Percentiles rank a stretch among this genome's conserved stretches.
These are phyloP conservation scores for Mycena chlorophos DNA, from an alignment of 768 basidiomycete genomes.

Conservation along the genomic window DNA sequence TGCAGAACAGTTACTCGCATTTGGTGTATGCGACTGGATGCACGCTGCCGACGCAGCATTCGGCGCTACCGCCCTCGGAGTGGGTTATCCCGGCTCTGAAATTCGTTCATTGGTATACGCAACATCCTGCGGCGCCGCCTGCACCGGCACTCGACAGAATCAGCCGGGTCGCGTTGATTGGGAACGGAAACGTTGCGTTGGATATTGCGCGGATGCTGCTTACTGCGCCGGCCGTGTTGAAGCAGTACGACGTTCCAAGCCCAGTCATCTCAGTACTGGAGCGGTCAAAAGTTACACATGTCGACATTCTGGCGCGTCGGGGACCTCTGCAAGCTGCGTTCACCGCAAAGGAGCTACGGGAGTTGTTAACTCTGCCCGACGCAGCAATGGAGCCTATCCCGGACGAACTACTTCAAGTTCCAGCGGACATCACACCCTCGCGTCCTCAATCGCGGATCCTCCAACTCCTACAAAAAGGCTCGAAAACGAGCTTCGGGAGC, in stretches of 20 bases:
- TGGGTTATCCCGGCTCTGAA: constrained; percentile 73
- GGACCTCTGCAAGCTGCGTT: constrained; percentile 90
- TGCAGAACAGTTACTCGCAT: constrained; percentile 79
- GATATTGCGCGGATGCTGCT: constrained; percentile 91
- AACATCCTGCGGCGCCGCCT: constrained; percentile 69
- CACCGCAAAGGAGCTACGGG: constrained; percentile 90
- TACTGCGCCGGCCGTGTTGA: constrained; percentile 60
- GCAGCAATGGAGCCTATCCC: constrained; percentile 68
- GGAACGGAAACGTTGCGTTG: constrained; percentile 93
- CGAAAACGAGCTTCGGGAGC: constrained; percentile 47
- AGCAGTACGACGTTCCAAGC: constrained; percentile 75
- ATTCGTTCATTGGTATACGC: constrained; percentile 96
- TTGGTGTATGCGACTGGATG: constrained; percentile 88
- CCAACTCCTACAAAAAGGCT: constrained; percentile 66
- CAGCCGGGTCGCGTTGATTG: constrained; percentile 79
- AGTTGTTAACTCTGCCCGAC: constrained; percentile 68
- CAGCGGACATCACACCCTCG: constrained; percentile 40
- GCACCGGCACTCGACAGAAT: constrained; percentile 66
- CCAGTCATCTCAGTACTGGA: constrained; percentile 68
- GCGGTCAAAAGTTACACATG: constrained; percentile 63
- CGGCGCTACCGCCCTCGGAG: constrained; percentile 47
- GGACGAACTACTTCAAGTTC: constrained; percentile 40
- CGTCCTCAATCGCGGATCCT: constrained; percentile 69
- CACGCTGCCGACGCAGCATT: constrained; percentile 60
- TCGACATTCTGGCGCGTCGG: constrained; percentile 82